phyloP scores from a whole-genome alignment of 2,329 filamentous ascomycete species.

The Pyrenochaeta sp. region DNA sequence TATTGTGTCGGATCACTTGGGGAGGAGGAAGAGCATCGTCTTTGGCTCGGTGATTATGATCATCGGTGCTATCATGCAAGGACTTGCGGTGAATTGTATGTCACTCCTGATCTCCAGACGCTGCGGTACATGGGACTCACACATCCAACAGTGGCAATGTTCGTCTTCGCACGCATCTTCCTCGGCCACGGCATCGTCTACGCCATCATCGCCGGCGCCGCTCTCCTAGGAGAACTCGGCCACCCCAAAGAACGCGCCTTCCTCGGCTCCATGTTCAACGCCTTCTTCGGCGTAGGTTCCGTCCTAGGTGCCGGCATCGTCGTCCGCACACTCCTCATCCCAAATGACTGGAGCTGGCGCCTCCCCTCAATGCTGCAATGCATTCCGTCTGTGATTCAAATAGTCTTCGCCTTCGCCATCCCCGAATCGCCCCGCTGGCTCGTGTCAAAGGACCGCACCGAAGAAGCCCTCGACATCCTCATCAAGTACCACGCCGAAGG shows the following conservation, averaged over 20 bases:
- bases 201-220: conserved; percentile 68
- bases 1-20: conserved; percentile 62
- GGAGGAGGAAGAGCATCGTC: conserved; percentile 65
- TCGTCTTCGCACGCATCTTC: conserved; percentile 66
- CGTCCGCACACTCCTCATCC: conserved; percentile 67
- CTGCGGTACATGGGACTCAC: no score
- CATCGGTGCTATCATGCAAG: conserved; percentile 64
- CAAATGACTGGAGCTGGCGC: conserved; percentile 71
- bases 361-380: conserved; percentile 71
- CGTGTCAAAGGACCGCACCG: conserved; percentile 67
- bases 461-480: conserved; percentile 68
- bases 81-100: conserved; percentile 54
- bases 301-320: conserved; percentile 67
- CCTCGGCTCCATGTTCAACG: conserved; percentile 73
- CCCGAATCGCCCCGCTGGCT: conserved; percentile 74
- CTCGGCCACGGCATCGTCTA: conserved; percentile 73
- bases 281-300: conserved; percentile 68
- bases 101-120: no score
- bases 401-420: conserved; percentile 66
- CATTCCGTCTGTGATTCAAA: conserved; percentile 67
- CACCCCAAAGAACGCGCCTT: conserved; percentile 73
- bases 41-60: conserved; percentile 63
- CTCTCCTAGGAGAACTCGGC: conserved; percentile 70
- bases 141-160: conserved; percentile 54
- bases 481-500: conserved; percentile 71